phyloP scores from a whole-genome alignment of 176 grass and related monocot species.

The Eleusine coracana region DNA sequence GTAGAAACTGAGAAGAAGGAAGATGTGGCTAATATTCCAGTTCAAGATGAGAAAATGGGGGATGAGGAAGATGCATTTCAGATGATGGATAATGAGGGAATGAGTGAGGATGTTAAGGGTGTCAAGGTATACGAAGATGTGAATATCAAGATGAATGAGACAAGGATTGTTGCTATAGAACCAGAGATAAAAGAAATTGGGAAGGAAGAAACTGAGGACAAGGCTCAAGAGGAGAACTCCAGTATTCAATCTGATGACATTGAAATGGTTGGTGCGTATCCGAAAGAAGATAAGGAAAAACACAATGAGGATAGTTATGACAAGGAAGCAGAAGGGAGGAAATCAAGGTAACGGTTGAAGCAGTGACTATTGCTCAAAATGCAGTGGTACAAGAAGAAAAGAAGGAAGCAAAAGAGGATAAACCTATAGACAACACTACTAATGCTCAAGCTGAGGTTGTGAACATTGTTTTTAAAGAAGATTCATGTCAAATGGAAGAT shows the following conservation, averaged over 20 bases:
- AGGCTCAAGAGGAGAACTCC: background rate
- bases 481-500: background rate
- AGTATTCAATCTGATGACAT: background rate
- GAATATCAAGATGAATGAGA: background rate
- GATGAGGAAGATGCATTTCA: background rate
- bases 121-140: background rate
- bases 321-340: constrained; percentile 3
- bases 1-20: background rate
- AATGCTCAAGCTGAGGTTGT: background rate
- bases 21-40: background rate
- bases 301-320: background rate
- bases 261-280: background rate
- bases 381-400: constrained; percentile 5
- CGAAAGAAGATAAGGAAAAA: background rate
- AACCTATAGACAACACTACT: background rate
- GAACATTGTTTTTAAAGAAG: background rate
- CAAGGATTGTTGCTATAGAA: background rate
- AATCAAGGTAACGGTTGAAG: constrained; percentile 18
- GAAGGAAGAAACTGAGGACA: background rate
- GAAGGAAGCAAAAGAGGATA: constrained; percentile 27
- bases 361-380: constrained; percentile 2
- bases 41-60: background rate
- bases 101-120: background rate
- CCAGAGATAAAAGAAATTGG: background rate
- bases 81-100: background rate